These are phyloP conservation scores for Neonectria hederae DNA, from an alignment of 2,329 filamentous ascomycete genomes.

Conservation along the genomic window DNA sequence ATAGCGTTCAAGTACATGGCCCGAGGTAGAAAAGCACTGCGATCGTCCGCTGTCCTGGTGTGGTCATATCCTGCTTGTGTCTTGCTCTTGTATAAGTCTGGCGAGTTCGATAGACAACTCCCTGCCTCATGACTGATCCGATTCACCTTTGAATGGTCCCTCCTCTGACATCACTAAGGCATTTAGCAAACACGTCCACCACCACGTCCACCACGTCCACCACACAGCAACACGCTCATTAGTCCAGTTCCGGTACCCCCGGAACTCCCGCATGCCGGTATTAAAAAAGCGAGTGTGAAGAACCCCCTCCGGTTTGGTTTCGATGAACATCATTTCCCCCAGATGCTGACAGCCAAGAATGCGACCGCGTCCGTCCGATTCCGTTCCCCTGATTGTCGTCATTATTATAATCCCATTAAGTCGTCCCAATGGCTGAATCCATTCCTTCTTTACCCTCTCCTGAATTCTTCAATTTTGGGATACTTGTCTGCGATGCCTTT, in stretches of 20 bases:
- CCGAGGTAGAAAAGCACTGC: conserved; percentile 7
- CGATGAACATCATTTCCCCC: conserved; percentile 20
- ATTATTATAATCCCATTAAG: conserved; percentile 20
- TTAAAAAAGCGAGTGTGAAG: conserved; percentile 24
- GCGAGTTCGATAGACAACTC: no score
- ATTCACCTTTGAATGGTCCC: not conserved
- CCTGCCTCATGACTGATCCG: not conserved
- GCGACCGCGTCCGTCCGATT: conserved; percentile 5
- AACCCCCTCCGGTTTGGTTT: conserved; percentile 11
- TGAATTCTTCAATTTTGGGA: conserved; percentile 8
- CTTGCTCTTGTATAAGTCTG: not conserved
- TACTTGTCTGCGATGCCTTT: not conserved
- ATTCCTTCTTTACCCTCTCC: not conserved
- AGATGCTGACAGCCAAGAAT: conserved; percentile 10
- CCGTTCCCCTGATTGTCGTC: conserved; percentile 14
- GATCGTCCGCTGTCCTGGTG: not conserved
- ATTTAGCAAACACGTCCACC: not conserved
- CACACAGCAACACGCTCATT: conserved; percentile 4
- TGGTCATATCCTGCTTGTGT: not conserved
- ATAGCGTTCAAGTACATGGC: conserved; percentile 17
- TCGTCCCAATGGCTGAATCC: conserved; percentile 17
- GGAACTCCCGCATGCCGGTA: conserved; percentile 23
- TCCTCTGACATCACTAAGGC: not conserved
- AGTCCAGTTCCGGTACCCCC: conserved; percentile 15
- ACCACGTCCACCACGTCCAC: not conserved